phyloP scores from a whole-genome alignment of 2,329 filamentous ascomycete species.

The Clonostachys rosea region DNA sequence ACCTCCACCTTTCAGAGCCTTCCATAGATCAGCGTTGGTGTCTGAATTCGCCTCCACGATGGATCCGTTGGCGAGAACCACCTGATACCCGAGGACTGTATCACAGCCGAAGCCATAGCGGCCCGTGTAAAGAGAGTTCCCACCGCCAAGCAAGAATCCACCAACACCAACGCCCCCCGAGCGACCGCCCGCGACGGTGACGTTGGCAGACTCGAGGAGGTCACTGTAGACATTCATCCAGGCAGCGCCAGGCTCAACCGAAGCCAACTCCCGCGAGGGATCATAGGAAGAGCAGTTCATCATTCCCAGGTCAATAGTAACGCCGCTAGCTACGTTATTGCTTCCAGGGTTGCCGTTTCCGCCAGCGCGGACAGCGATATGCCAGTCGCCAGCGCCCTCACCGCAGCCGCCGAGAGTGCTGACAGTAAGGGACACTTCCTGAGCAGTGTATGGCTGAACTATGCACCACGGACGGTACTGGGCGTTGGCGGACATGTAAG shows the following conservation, averaged over 20 bases:
- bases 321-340: constrained; percentile 34
- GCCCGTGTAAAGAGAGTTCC: constrained; percentile 15
- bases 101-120: constrained; percentile 41
- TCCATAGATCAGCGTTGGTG: constrained; percentile 4
- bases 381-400: constrained; percentile 15
- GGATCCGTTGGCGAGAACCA: constrained; percentile 40
- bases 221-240: constrained; percentile 7
- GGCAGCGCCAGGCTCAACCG: constrained; percentile 3
- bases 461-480: constrained; percentile 13
- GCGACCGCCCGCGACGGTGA: constrained; percentile 37
- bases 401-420: constrained; percentile 5
- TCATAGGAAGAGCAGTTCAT: constrained; percentile 8
- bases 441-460: constrained; percentile 10
- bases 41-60: constrained; percentile 32
- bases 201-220: constrained; percentile 17
- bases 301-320: constrained; percentile 36
- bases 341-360: constrained; percentile 37
- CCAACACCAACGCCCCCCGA: constrained; percentile 22
- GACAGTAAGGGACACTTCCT: constrained; percentile 13
- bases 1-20: constrained; percentile 7
- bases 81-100: constrained; percentile 34
- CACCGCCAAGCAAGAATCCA: constrained; percentile 18
- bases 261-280: constrained; percentile 3
- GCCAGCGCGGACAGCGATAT: constrained; percentile 43
- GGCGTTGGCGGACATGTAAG: not conserved